Conservation (phyloP, 805 yeast species). For the Zygoascus flipseniorum region DNA sequence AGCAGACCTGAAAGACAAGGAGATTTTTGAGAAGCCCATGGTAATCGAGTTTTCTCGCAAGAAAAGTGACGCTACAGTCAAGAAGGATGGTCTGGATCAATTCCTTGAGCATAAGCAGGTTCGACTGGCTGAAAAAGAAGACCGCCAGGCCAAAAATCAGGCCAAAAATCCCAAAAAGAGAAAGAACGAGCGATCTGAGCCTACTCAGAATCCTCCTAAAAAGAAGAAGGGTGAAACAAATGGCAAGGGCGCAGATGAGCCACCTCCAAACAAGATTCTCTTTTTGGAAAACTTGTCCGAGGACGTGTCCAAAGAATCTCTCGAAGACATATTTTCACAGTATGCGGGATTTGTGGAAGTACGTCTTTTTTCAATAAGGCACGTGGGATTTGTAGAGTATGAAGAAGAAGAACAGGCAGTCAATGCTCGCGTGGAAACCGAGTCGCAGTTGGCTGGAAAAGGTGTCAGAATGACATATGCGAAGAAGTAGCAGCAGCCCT, state of each 20-base stretch:
- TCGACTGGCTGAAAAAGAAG: conserved; percentile 6
- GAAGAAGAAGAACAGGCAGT: conserved; percentile 46
- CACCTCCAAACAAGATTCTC: conserved; percentile 64
- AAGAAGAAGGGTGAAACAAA: conserved; percentile 4
- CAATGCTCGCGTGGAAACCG: conserved; percentile 27
- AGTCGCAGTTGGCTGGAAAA: conserved; percentile 21
- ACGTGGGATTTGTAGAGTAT: conserved; percentile 77
- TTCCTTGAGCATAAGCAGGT: conserved; percentile 6
- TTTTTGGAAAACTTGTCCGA: conserved; percentile 58
- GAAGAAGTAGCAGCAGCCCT: conserved; percentile 19
- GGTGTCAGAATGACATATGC: conserved; percentile 27
- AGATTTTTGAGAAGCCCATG: conserved; percentile 42
- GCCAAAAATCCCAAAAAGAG: conserved; percentile 7
- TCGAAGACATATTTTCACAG: conserved; percentile 40
- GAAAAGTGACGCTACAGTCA: conserved; percentile 41
- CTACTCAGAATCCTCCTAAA: background rate
- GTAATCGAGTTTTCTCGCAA: conserved; percentile 39
- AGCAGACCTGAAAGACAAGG: conserved; percentile 33
- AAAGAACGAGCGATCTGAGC: background rate
- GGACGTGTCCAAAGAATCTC: conserved; percentile 31
- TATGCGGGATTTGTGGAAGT: conserved; percentile 57
- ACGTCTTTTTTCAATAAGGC: conserved; percentile 56
- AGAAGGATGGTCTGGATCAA: conserved; percentile 14
- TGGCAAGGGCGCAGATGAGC: conserved; percentile 2
- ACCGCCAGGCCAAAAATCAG: background rate